Evolutionary conservation across 2,329 filamentous ascomycete species (phyloP).

Genomic region (Ceratocystis albifundus): DNA sequence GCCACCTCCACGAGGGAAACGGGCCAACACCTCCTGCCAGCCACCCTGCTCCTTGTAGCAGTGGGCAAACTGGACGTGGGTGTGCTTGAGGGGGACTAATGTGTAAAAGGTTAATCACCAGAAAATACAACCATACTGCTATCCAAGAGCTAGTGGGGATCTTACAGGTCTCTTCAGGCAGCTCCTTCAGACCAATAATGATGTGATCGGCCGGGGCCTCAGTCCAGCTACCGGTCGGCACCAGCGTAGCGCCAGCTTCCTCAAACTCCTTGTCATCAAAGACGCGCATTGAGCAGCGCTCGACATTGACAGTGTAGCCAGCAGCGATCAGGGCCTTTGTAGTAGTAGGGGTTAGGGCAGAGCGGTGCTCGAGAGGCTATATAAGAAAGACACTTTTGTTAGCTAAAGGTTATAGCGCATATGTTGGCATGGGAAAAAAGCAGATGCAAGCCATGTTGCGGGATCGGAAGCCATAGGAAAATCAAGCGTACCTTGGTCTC

Average conservation of each 20-base stretch:
- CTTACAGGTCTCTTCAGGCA: constrained; percentile 56
- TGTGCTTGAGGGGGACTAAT: constrained; percentile 55
- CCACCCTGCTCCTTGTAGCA: constrained; percentile 67
- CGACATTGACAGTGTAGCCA: constrained; percentile 56
- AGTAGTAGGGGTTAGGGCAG: constrained; percentile 34
- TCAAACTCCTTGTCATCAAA: constrained; percentile 50
- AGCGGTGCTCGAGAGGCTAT: constrained; percentile 41
- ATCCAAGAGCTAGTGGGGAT: background rate
- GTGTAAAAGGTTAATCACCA: background rate
- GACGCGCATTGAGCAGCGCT: constrained; percentile 53
- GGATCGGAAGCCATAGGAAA: background rate
- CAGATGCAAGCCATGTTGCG: background rate
- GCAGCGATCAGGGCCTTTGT: constrained; percentile 46
- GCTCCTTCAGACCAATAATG: constrained; percentile 67
- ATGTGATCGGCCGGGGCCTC: constrained; percentile 56
- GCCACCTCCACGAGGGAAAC: constrained; percentile 66
- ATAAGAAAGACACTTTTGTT: background rate
- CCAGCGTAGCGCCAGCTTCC: constrained; percentile 50
- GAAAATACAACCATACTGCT: no score
- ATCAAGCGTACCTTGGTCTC: constrained; percentile 36
- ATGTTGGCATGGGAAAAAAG: background rate
- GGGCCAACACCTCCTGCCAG: constrained; percentile 67
- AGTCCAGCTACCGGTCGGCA: constrained; percentile 56
- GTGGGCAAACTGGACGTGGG: constrained; percentile 60
- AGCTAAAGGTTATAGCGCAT: background rate